These are phyloP conservation scores for Avena insularis DNA, from an alignment of 176 grass and related monocot species.

Conservation along the genomic window DNA sequence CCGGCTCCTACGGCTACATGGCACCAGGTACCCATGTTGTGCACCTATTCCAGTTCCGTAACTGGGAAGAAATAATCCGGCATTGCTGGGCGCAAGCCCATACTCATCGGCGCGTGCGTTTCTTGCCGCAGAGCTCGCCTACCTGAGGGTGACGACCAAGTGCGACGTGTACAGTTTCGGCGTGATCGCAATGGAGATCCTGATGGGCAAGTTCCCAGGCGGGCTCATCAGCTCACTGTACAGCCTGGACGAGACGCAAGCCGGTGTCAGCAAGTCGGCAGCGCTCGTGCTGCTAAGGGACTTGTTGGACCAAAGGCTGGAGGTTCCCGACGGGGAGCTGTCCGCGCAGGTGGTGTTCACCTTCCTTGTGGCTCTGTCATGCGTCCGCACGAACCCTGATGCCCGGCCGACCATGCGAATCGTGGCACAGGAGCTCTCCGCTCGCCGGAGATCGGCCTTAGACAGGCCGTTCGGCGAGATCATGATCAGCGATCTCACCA, in stretches of 20 bases:
- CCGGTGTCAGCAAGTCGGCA: neutral
- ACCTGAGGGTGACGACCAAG: constrained; percentile 53
- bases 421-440: constrained; percentile 47
- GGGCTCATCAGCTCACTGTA: constrained; percentile 40
- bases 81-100: neutral
- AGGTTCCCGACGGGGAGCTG: constrained; percentile 51
- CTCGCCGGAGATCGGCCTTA: constrained; percentile 17
- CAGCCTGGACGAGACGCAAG: neutral
- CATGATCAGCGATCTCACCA: constrained; percentile 46
- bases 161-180: constrained; percentile 64
- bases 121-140: constrained; percentile 61
- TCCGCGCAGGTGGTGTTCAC: constrained; percentile 65
- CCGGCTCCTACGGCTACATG: constrained; percentile 86
- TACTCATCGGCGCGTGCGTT: neutral
- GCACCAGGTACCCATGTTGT: constrained; percentile 54
- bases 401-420: constrained; percentile 67
- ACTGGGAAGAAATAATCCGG: too few species aligned
- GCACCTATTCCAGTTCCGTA: neutral
- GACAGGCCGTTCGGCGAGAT: constrained; percentile 52
- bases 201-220: constrained; percentile 72
- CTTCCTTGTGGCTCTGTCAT: constrained; percentile 56
- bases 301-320: constrained; percentile 54
- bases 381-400: constrained; percentile 40
- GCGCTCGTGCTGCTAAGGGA: constrained; percentile 50
- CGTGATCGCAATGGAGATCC: constrained; percentile 60